Evolutionary conservation across 345 rosid genomes (phyloP).

Genomic region (Adansonia digitata): DNA sequence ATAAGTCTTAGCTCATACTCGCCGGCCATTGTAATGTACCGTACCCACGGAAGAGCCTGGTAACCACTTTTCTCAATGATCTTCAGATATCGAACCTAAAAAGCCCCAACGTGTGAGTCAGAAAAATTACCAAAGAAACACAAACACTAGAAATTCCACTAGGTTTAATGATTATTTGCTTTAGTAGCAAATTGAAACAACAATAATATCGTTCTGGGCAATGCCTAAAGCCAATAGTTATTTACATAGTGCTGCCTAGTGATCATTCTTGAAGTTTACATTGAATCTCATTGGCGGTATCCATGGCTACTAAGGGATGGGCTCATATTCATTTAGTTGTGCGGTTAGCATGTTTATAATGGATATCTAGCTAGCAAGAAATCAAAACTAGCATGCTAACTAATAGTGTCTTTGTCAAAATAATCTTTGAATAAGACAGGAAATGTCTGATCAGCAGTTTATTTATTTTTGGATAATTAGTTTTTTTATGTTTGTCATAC

Average conservation of each 20-base stretch:
- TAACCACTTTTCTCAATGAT: constrained; percentile 96
- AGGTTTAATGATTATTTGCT: constrained; percentile 5
- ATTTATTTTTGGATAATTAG: too few species aligned
- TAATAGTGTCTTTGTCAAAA: not conserved
- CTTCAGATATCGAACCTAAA: constrained; percentile 95
- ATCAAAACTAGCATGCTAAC: not conserved
- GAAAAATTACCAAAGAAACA: constrained; percentile 9
- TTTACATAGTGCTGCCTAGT: not conserved
- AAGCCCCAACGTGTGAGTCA: not conserved
- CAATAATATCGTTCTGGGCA: not conserved
- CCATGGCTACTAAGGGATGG: not conserved
- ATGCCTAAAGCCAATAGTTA: not conserved
- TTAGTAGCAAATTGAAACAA: not conserved
- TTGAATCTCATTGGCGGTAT: not conserved
- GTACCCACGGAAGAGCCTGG: constrained; percentile 99
- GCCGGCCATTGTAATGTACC: constrained; percentile 99
- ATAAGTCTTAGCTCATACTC: constrained; percentile 90
- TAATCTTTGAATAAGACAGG: not conserved
- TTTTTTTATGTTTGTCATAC: not conserved
- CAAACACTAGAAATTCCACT: not conserved
- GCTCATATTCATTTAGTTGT: not conserved
- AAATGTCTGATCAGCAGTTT: not conserved
- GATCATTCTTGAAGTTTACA: not conserved
- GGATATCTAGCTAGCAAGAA: not conserved
- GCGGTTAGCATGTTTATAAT: not conserved